Percentiles rank a stretch among this genome's conserved stretches.
Evolutionary conservation across 345 rosid species (phyloP).

Genomic region (Euphorbia peplus): DNA sequence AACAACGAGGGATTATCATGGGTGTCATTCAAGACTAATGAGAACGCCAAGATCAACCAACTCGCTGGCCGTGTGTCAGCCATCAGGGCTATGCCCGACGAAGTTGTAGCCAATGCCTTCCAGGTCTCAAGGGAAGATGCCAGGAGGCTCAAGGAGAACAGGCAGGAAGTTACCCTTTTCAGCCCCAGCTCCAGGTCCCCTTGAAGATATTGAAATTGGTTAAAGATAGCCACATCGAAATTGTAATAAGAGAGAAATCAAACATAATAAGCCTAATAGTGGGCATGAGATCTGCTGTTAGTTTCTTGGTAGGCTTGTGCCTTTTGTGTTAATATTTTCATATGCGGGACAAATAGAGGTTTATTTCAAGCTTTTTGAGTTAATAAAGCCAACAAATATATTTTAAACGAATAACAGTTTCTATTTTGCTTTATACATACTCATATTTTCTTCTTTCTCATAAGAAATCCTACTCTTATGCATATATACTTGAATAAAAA

Average conservation of each 20-base stretch:
- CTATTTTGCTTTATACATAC: no score
- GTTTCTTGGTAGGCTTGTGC: background rate
- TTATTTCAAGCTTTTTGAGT: background rate
- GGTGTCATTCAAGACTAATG: conserved; percentile 40
- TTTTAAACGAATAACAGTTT: no score
- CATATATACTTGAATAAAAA: no score
- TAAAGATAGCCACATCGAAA: background rate
- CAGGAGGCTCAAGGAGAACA: conserved; percentile 25
- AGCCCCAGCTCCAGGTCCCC: background rate
- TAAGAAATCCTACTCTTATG: no score
- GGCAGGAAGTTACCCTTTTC: conserved; percentile 5
- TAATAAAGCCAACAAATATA: no score
- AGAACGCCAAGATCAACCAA: conserved; percentile 22
- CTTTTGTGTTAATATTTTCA: background rate
- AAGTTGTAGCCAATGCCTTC: conserved; percentile 32
- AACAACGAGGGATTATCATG: conserved; percentile 31
- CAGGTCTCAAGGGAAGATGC: conserved; percentile 34
- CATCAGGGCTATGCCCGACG: conserved; percentile 27
- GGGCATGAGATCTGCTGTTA: background rate
- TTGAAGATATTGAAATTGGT: background rate
- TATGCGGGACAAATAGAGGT: background rate
- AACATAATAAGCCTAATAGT: background rate
- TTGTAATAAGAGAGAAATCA: background rate
- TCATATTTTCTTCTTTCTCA: no score
- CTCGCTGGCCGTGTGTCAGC: conserved; percentile 32